Evolutionary conservation across 2,329 filamentous ascomycete genomes (phyloP).

Genomic region (Aspergillus neoniger): DNA sequence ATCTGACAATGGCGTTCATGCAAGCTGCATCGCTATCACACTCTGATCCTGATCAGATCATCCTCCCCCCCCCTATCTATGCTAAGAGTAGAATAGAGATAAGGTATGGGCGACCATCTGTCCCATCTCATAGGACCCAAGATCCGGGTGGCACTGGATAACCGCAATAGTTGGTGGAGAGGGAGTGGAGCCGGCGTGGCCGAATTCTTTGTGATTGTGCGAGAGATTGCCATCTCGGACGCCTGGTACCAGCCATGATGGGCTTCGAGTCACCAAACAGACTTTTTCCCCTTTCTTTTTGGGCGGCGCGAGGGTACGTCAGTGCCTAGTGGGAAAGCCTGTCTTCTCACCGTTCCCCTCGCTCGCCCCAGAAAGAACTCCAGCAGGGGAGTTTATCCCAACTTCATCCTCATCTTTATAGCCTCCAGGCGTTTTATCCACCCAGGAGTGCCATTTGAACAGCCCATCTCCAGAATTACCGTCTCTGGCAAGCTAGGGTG

Average conservation of each 20-base stretch:
- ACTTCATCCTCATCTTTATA: neutral
- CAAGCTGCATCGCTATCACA: neutral
- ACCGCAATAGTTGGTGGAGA: slow-evolving; percentile 8
- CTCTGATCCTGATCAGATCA: neutral
- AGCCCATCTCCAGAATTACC: slow-evolving; percentile 1
- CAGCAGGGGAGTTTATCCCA: neutral
- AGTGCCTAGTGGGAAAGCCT: neutral
- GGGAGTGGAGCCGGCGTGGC: neutral
- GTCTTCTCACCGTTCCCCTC: neutral
- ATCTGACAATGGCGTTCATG: neutral
- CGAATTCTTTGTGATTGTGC: neutral
- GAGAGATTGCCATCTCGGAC: neutral
- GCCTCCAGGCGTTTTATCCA: neutral
- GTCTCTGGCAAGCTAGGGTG: neutral
- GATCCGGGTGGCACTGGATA: neutral
- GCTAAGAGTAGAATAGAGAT: neutral
- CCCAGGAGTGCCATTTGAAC: neutral
- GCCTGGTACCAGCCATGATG: neutral
- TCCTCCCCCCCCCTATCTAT: too few relatives aligned
- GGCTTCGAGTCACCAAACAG: neutral
- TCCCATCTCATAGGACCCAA: neutral
- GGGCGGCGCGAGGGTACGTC: neutral
- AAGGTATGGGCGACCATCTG: neutral
- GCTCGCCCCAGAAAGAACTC: neutral
- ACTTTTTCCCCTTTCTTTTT: slow-evolving; percentile 3